Evolutionary conservation across 2,329 filamentous ascomycete genomes (phyloP).

Genomic region (Fusarium metavorans): DNA sequence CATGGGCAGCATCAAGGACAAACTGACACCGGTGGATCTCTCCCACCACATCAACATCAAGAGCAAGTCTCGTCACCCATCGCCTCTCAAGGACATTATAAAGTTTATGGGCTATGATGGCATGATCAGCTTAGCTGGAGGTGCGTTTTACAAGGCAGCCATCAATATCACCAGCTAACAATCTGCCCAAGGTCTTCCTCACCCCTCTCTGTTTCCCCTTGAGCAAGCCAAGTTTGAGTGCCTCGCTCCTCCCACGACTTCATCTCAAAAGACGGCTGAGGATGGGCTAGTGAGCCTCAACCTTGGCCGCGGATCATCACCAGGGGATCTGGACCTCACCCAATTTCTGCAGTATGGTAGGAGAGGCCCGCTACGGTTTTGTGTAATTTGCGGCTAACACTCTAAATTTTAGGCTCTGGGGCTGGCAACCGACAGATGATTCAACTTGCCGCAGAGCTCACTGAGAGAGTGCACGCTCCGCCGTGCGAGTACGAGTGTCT

Average conservation of each 20-base stretch:
- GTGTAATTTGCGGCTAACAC: background rate
- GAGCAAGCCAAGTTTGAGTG: background rate
- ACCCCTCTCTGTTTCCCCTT: background rate
- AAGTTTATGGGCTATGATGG: constrained; percentile 50
- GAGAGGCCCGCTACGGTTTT: rapidly evolving
- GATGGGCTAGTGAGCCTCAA: background rate
- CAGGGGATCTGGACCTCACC: background rate
- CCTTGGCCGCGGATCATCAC: background rate
- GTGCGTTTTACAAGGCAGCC: constrained; percentile 15
- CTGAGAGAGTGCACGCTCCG: background rate
- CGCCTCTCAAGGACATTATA: constrained; percentile 50
- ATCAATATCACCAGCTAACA: background rate
- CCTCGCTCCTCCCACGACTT: background rate
- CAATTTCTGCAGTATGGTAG: background rate
- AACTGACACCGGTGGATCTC: constrained; percentile 32
- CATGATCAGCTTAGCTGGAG: constrained; percentile 50
- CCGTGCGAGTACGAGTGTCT: background rate
- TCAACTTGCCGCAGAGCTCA: background rate
- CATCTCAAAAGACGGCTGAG: background rate
- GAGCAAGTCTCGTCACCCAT: constrained; percentile 46
- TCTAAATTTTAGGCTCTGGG: background rate
- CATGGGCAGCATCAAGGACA: background rate
- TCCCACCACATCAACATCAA: constrained; percentile 48
- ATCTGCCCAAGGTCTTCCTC: background rate
- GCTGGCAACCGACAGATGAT: background rate